These are phyloP conservation scores for Podaxis sp. DNA, from an alignment of 768 basidiomycete genomes.

Conservation along the genomic window DNA sequence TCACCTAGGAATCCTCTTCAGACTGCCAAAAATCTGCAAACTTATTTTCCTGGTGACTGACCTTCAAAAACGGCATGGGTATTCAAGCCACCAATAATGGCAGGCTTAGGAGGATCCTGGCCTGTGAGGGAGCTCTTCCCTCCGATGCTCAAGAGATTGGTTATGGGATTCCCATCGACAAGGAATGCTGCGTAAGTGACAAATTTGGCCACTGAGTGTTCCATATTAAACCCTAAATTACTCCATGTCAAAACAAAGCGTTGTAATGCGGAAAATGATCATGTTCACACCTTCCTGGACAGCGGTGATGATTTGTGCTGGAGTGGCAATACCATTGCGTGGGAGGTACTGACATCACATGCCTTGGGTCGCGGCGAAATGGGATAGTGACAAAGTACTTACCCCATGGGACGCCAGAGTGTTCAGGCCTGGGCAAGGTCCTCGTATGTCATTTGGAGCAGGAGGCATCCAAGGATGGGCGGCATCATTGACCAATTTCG, in stretches of 20 bases:
- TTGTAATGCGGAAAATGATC: background rate
- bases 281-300: conserved; percentile 10
- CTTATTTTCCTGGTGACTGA: background rate
- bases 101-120: conserved; percentile 15
- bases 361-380: background rate
- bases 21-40: background rate
- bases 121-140: conserved; percentile 17
- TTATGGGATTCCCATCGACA: conserved; percentile 18
- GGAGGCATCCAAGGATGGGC: conserved; percentile 18
- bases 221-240: conserved; percentile 19
- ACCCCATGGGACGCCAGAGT: conserved; percentile 20
- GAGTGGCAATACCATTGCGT: conserved; percentile 15
- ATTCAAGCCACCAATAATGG: conserved; percentile 18
- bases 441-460: conserved; percentile 14
- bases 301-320: conserved; percentile 15
- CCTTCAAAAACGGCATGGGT: conserved; percentile 20
- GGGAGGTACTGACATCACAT: conserved; percentile 11
- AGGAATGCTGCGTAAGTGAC: conserved; percentile 19
- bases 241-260: background rate
- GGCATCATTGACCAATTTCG: conserved; percentile 21
- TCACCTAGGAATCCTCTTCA: conserved; percentile 6
- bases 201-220: conserved; percentile 14
- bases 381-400: background rate
- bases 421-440: conserved; percentile 22
- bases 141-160: conserved; percentile 19